Evolutionary conservation across 768 basidiomycete genomes (phyloP).

Genomic region (Tricholoma terreum): DNA sequence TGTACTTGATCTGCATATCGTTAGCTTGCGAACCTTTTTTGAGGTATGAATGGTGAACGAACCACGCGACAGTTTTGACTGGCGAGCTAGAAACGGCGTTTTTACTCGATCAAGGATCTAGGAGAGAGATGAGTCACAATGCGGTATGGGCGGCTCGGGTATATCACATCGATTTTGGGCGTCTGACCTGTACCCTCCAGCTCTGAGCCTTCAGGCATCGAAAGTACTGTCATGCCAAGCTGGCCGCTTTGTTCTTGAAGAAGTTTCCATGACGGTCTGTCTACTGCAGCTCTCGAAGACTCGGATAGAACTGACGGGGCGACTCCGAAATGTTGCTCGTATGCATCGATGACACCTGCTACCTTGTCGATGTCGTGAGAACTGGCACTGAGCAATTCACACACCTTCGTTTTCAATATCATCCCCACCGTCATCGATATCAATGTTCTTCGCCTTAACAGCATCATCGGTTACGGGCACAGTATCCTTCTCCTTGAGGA

Average conservation of each 20-base stretch:
- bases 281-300: slow-evolving; percentile 47
- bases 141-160: not conserved
- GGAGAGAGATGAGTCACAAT: not conserved
- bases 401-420: slow-evolving; percentile 28
- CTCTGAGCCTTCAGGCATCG: slow-evolving; percentile 41
- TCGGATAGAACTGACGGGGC: slow-evolving; percentile 51
- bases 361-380: not conserved
- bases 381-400: slow-evolving; percentile 1
- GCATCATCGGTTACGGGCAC: slow-evolving; percentile 4
- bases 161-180: slow-evolving; percentile 32
- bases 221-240: slow-evolving; percentile 54
- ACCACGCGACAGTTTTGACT: slow-evolving; percentile 55
- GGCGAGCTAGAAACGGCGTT: slow-evolving; percentile 51
- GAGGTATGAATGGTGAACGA: slow-evolving; percentile 8
- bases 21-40: slow-evolving; percentile 2
- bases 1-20: slow-evolving; percentile 41
- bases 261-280: slow-evolving; percentile 55
- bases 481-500: slow-evolving; percentile 1
- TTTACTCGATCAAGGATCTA: slow-evolving; percentile 60
- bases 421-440: slow-evolving; percentile 23
- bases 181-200: slow-evolving; percentile 21
- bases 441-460: slow-evolving; percentile 11
- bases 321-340: slow-evolving; percentile 75
- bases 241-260: slow-evolving; percentile 49
- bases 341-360: slow-evolving; percentile 37